phyloP scores from a whole-genome alignment of 768 basidiomycete genomes.

The Cytidiella melzeri region DNA sequence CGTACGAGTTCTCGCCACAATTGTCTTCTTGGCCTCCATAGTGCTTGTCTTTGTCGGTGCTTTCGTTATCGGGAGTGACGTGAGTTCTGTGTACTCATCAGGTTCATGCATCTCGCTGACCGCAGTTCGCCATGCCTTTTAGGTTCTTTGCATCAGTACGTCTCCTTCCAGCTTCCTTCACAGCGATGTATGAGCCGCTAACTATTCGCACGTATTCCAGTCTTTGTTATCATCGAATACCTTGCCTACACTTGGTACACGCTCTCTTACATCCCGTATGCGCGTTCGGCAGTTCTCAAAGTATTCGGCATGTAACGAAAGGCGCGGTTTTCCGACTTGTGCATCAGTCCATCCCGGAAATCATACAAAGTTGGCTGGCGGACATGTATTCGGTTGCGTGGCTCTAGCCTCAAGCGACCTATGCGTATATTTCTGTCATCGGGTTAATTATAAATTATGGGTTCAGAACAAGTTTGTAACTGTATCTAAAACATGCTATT shows the following conservation, averaged over 20 bases:
- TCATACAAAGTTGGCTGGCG: background rate
- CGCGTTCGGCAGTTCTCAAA: constrained; percentile 66
- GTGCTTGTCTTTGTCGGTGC: constrained; percentile 81
- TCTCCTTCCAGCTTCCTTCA: constrained; percentile 4
- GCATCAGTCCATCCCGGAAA: background rate
- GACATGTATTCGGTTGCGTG: background rate
- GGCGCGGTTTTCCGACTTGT: too few relatives aligned
- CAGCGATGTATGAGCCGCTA: background rate
- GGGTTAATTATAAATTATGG: background rate
- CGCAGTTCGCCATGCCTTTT: background rate
- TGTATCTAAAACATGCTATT: too few relatives aligned
- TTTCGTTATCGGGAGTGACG: constrained; percentile 67
- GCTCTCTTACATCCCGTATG: constrained; percentile 88
- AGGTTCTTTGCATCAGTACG: constrained; percentile 70
- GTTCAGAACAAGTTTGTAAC: too few relatives aligned
- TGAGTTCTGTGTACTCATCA: constrained; percentile 27
- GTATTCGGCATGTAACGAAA: constrained; percentile 44
- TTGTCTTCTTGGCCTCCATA: constrained; percentile 74
- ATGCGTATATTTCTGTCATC: background rate
- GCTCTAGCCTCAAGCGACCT: background rate
- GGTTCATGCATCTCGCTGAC: background rate
- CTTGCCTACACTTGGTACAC: constrained; percentile 90
- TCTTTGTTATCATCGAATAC: constrained; percentile 89
- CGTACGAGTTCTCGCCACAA: constrained; percentile 74
- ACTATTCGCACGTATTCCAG: constrained; percentile 30